These are phyloP conservation scores for Speleostelium caveatum DNA, from an alignment of 78 protist species.

Conservation along the genomic window DNA sequence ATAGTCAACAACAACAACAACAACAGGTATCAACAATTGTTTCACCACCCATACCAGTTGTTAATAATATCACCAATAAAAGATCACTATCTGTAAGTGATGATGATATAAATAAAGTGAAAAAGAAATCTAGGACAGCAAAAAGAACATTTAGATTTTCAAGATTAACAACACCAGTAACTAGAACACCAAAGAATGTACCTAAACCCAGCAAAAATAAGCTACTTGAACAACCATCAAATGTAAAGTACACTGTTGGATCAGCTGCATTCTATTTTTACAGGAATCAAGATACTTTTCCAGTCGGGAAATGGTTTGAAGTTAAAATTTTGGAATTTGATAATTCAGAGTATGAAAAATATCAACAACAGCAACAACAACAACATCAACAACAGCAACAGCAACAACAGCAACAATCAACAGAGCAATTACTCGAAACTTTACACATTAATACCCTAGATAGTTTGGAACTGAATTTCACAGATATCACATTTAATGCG, in stretches of 20 bases:
- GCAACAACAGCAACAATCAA: slow-evolving; percentile 12
- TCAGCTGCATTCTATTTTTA: slow-evolving; percentile 55
- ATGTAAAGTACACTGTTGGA: slow-evolving; percentile 44
- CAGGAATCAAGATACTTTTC: slow-evolving; percentile 38
- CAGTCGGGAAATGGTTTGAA: slow-evolving; percentile 70
- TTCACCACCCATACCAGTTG: not conserved
- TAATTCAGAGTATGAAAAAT: not conserved
- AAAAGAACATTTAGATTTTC: slow-evolving; percentile 68
- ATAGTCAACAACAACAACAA: not conserved
- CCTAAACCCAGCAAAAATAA: slow-evolving; percentile 39
- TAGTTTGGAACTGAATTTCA: not conserved
- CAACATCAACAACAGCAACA: slow-evolving; percentile 6
- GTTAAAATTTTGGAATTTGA: slow-evolving; percentile 60
- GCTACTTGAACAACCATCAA: not conserved
- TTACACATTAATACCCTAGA: not conserved
- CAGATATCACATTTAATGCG: too few relatives aligned
- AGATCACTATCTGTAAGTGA: not conserved
- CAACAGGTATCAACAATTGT: not conserved
- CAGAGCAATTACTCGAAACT: not conserved
- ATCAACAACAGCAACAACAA: not conserved
- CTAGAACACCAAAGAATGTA: slow-evolving; percentile 46
- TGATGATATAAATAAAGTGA: slow-evolving; percentile 11
- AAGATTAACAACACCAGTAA: slow-evolving; percentile 20
- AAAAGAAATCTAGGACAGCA: slow-evolving; percentile 60
- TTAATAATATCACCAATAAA: not conserved